Evolutionary conservation across 352 stramenopile genomes (phyloP).

Genomic region (Phytophthora pluvialis): DNA sequence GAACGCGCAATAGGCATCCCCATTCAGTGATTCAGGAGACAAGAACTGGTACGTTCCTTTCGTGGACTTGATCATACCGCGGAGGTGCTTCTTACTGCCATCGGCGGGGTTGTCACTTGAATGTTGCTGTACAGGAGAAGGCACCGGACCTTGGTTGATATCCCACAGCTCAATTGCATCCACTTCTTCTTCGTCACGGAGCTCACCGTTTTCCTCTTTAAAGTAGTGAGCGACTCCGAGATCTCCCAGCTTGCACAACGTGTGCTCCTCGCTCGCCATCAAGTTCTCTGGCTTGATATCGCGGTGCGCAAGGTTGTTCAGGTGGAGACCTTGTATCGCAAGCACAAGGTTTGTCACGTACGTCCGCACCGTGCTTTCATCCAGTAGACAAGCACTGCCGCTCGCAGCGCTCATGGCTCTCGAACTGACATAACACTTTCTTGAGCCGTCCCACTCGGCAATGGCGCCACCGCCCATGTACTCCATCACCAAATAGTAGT

Average conservation of each 20-base stretch:
- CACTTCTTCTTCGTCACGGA: slow-evolving; percentile 59
- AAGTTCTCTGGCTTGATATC: slow-evolving; percentile 90
- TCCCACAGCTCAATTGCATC: slow-evolving; percentile 58
- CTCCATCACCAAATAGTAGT: slow-evolving; percentile 87
- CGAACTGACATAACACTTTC: slow-evolving; percentile 67
- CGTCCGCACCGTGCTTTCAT: slow-evolving; percentile 51
- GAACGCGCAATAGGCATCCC: slow-evolving; percentile 77
- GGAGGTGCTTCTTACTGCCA: slow-evolving; percentile 15
- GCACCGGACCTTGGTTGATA: slow-evolving; percentile 31
- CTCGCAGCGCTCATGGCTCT: slow-evolving; percentile 38
- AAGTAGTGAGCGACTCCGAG: slow-evolving; percentile 86
- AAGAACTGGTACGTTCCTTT: slow-evolving; percentile 86
- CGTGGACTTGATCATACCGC: slow-evolving; percentile 66
- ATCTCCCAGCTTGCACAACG: slow-evolving; percentile 81
- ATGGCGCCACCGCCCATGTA: slow-evolving; percentile 86
- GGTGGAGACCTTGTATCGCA: slow-evolving; percentile 77
- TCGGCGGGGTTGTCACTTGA: neutral
- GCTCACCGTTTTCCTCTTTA: slow-evolving; percentile 53
- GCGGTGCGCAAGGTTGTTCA: slow-evolving; percentile 78
- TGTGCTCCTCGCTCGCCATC: slow-evolving; percentile 63
- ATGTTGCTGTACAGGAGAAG: slow-evolving; percentile 1
- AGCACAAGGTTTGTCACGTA: slow-evolving; percentile 71
- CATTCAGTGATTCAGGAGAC: slow-evolving; percentile 67
- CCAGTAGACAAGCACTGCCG: slow-evolving; percentile 43
- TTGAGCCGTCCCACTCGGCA: slow-evolving; percentile 73